These are phyloP conservation scores for Leucaena leucocephala DNA, from an alignment of 306 rosid genomes.

Conservation along the genomic window DNA sequence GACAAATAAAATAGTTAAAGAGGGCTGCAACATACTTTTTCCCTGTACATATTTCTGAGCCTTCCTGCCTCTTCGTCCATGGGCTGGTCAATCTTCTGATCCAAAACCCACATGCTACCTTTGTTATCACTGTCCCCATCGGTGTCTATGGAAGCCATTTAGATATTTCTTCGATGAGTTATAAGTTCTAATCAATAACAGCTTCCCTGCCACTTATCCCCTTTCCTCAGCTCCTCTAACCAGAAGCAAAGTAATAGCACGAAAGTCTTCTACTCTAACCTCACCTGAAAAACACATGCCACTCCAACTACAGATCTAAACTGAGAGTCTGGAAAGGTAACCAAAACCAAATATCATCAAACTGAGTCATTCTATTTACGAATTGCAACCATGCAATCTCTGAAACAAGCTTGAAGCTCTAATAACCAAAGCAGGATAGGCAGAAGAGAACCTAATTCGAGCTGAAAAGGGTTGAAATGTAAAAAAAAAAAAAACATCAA, in stretches of 20 bases:
- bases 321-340: conserved; percentile 36
- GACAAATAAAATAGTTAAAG: background rate
- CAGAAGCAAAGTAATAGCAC: conserved; percentile 30
- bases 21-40: conserved; percentile 56
- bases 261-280: conserved; percentile 31
- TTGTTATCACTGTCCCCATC: conserved; percentile 47
- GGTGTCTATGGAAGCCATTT: conserved; percentile 65
- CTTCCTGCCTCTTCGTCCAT: conserved; percentile 92
- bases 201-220: conserved; percentile 6
- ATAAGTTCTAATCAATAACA: conserved; percentile 15
- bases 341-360: conserved; percentile 14
- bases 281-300: conserved; percentile 39
- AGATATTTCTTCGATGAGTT: conserved; percentile 34
- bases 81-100: conserved; percentile 85
- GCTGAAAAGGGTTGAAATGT: conserved; percentile 19
- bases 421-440: conserved; percentile 2
- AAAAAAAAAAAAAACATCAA: conserved; percentile 12
- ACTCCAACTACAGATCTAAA: conserved; percentile 39
- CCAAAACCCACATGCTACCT: conserved; percentile 92
- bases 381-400: conserved; percentile 8
- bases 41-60: conserved; percentile 85
- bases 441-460: conserved; percentile 22
- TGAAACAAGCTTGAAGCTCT: conserved; percentile 22
- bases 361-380: background rate
- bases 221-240: conserved; percentile 25